Evolutionary conservation across 768 basidiomycete species (phyloP).

Genomic region (Leccinum rimulosum): DNA sequence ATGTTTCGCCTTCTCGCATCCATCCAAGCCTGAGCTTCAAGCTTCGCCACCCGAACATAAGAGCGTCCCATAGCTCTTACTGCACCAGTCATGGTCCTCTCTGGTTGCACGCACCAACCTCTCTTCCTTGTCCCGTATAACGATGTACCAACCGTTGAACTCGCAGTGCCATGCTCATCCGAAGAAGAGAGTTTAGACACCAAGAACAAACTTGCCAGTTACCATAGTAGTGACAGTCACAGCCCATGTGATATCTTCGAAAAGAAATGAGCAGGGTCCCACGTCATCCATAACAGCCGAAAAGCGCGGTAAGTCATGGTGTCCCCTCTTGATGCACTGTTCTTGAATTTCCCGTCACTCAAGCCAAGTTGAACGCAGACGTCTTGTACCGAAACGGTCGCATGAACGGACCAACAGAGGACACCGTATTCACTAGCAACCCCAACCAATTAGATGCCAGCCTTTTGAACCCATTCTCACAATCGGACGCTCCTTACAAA

Average conservation of each 20-base stretch:
- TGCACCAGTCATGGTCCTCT: too few relatives aligned
- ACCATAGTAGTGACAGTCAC: constrained; percentile 69
- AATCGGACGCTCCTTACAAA: constrained; percentile 31
- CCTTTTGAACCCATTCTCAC: constrained; percentile 28
- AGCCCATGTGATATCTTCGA: constrained; percentile 83
- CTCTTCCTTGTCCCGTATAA: too few relatives aligned
- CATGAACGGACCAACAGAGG: constrained; percentile 29
- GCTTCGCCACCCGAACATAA: too few relatives aligned
- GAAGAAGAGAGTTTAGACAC: too few relatives aligned
- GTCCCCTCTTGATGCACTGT: too few relatives aligned
- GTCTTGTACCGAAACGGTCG: constrained; percentile 28
- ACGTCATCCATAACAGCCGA: constrained; percentile 64
- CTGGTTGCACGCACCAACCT: too few relatives aligned
- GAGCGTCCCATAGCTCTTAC: too few relatives aligned
- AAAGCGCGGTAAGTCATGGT: constrained; percentile 50
- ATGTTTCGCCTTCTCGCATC: too few relatives aligned
- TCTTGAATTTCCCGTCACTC: constrained; percentile 36
- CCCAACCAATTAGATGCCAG: constrained; percentile 42
- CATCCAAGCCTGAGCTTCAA: too few relatives aligned
- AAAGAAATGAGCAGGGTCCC: constrained; percentile 67
- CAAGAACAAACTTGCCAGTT: too few relatives aligned
- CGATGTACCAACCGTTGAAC: too few relatives aligned
- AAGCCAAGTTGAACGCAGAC: constrained; percentile 47
- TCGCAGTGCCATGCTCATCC: too few relatives aligned
- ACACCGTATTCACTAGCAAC: constrained; percentile 32